Evolutionary conservation across 2,329 filamentous ascomycete genomes (phyloP), one percentile per base, ranked within the genome.

Genomic region (Pseudocercospora musae): DNA sequence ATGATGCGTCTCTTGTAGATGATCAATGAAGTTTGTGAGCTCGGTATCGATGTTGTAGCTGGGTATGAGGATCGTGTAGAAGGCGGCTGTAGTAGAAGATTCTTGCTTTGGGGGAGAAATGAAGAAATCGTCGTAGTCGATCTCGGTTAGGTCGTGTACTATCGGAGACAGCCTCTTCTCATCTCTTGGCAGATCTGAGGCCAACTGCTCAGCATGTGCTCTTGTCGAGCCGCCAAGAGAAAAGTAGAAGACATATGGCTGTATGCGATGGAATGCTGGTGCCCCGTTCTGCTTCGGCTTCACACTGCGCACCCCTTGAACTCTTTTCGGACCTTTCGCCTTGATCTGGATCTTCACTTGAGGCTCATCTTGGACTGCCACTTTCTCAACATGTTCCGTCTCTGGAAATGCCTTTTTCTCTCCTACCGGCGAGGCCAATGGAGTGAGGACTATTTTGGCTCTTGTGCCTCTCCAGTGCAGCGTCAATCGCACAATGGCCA

Each of bases 41-140:
- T 96, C 90, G 7, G 91, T 94, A 72, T 97, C 94, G 71, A 97
- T 96, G 73, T 98, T 96, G 80, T 97, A 98, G 66, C 90, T 93
- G 0, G 94, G 95, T 3, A 97, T 77, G 40, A 98, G 79, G 59
- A 98, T 82, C 42, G 96, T 81, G 77, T 98, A 99, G 70, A 97
- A 88, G 69, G 88, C 85, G 1, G 68, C 66, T 64, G 88, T 86
- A 76, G 1, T 79, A 74, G 25, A 79, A 74, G 4, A 79, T 0
- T 92, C 90, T 0, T 87, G 84, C 73, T 90, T 90, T 0, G 93
- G 92, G 0, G 87, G 85, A 2, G 83, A 85, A 62, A 96, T 87
- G 73, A 98, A 98, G 77, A 89, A 96, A 72, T 97, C 92, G 71
- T 99, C 94, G 70, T 94, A 91, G 70, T 98, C 94, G 58, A 96